Conservation (phyloP, 2,329 filamentous ascomycete species). For the Lomentospora prolificans region DNA sequence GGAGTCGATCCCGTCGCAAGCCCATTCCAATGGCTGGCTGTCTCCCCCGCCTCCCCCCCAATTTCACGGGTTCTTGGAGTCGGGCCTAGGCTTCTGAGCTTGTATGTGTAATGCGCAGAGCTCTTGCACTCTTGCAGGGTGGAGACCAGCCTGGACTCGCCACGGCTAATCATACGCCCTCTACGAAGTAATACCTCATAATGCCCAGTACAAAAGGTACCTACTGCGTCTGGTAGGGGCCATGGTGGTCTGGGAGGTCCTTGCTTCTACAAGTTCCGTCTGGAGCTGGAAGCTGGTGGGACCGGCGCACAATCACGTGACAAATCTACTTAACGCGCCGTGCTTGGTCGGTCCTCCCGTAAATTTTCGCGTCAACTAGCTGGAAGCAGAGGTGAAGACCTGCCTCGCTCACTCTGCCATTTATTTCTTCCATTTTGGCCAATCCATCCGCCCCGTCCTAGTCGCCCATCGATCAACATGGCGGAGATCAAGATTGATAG, state of each 20-base stretch:
- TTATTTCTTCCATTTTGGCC: not conserved
- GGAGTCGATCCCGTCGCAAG: not conserved
- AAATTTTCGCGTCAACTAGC: slow-evolving; percentile 8
- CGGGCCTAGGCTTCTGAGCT: not conserved
- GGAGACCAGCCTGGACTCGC: too few relatives aligned
- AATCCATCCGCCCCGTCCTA: slow-evolving; percentile 3
- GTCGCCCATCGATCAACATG: slow-evolving; percentile 28
- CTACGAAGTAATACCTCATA: too few relatives aligned
- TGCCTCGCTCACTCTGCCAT: not conserved
- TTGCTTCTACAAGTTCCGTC: too few relatives aligned
- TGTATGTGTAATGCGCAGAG: too few relatives aligned
- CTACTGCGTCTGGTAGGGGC: too few relatives aligned
- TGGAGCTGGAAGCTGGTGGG: not conserved
- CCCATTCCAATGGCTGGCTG: not conserved
- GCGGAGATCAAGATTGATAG: slow-evolving; percentile 91
- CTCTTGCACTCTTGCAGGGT: too few relatives aligned
- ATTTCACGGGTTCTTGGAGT: not conserved
- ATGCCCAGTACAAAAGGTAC: too few relatives aligned
- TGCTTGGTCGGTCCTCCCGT: not conserved
- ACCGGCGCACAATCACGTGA: slow-evolving; percentile 5
- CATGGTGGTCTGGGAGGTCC: too few relatives aligned
- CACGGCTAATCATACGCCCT: too few relatives aligned
- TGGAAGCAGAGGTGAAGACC: not conserved
- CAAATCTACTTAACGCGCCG: slow-evolving; percentile 4
- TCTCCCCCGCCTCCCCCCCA: not conserved